Conservation (phyloP, 805 yeast species). For the Cyberlindnera mississippiensis region DNA sequence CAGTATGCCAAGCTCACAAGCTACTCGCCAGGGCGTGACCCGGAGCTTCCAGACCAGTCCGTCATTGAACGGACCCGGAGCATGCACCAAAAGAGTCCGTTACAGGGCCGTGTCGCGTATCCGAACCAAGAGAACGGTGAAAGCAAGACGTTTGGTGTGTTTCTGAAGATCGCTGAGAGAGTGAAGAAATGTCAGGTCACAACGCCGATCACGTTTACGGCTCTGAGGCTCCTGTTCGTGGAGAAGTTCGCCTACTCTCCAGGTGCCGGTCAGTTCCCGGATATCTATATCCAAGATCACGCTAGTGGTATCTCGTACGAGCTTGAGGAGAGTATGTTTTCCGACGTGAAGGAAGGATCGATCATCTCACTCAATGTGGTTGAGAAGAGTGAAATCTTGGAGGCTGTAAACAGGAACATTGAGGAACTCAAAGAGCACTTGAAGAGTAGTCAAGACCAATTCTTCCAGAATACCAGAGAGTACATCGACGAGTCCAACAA, state of each 20-base stretch:
- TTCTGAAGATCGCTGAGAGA: slow-evolving; percentile 45
- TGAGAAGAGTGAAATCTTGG: slow-evolving; percentile 22
- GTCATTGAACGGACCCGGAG: slow-evolving; percentile 16
- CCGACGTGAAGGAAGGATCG: slow-evolving; percentile 55
- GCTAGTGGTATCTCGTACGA: slow-evolving; percentile 65
- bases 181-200: slow-evolving; percentile 47
- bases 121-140: neutral
- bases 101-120: slow-evolving; percentile 9
- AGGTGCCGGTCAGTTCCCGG: slow-evolving; percentile 67
- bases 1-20: slow-evolving; percentile 76
- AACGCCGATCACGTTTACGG: slow-evolving; percentile 33
- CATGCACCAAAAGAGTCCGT: slow-evolving; percentile 14
- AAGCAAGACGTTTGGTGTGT: slow-evolving; percentile 29
- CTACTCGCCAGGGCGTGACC: slow-evolving; percentile 32
- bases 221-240: slow-evolving; percentile 68
- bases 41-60: slow-evolving; percentile 26
- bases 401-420: slow-evolving; percentile 16
- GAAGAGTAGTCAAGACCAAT: slow-evolving; percentile 11
- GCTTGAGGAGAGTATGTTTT: slow-evolving; percentile 63
- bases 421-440: slow-evolving; percentile 18
- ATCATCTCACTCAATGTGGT: slow-evolving; percentile 57
- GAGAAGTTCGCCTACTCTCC: slow-evolving; percentile 87
- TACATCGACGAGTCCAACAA: slow-evolving; percentile 26
- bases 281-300: slow-evolving; percentile 66
- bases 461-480: slow-evolving; percentile 19